Conservation (phyloP, 1,284 basidiomycete genomes). For the Papiliotrema fonsecae region DNA sequence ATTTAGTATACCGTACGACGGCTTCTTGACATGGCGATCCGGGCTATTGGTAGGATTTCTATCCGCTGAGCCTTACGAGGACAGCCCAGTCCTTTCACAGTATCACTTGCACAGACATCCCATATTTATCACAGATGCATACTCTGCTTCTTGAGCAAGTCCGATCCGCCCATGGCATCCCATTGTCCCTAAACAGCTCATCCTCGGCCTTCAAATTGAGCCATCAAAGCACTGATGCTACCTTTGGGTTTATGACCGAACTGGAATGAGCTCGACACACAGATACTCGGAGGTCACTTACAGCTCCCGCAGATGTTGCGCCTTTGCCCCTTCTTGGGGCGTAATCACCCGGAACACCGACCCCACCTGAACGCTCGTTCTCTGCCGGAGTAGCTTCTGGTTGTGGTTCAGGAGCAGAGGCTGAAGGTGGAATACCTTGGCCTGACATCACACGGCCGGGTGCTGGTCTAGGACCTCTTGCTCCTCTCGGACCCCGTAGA, state of each 20-base stretch:
- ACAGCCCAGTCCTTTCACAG: too few species aligned
- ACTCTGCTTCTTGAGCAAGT: background rate
- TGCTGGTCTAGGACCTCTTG: constrained; percentile 36
- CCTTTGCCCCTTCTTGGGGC: constrained; percentile 7
- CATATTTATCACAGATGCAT: background rate
- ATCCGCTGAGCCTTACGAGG: too few species aligned
- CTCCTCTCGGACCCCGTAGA: constrained; percentile 39
- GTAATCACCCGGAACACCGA: constrained; percentile 10
- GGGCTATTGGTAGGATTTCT: too few species aligned
- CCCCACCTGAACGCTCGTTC: constrained; percentile 3
- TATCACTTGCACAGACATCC: too few species aligned
- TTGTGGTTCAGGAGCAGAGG: background rate
- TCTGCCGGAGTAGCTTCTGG: background rate
- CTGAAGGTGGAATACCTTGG: background rate
- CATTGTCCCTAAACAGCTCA: too few species aligned
- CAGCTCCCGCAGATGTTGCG: constrained; percentile 10
- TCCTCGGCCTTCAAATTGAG: constrained; percentile 24
- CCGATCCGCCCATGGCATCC: too few species aligned
- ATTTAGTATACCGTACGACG: too few species aligned
- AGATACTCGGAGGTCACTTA: background rate
- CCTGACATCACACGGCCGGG: constrained; percentile 13
- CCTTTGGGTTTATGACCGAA: constrained; percentile 16
- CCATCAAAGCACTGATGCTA: constrained; percentile 26
- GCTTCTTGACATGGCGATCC: too few species aligned
- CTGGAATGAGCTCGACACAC: background rate